Percentiles rank a stretch among this genome's conserved stretches.
Conservation (phyloP, 345 rosid species). For the Adansonia digitata region DNA sequence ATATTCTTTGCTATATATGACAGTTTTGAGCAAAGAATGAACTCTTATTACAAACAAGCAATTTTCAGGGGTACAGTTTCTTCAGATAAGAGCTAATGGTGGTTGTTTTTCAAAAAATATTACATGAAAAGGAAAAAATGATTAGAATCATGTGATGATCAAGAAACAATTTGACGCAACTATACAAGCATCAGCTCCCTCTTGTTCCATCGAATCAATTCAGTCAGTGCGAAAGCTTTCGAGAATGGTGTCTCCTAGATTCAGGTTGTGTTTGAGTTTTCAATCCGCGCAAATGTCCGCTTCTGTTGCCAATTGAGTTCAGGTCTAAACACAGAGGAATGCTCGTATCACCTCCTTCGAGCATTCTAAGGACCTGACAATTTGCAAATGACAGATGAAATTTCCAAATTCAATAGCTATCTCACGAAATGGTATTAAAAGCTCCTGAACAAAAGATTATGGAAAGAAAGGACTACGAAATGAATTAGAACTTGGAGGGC, state of each 20-base stretch:
- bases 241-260: slow-evolving; percentile 34
- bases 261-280: slow-evolving; percentile 25
- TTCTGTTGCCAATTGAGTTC: slow-evolving; percentile 51
- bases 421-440: background rate
- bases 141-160: background rate
- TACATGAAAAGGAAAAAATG: background rate
- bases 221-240: slow-evolving; percentile 38
- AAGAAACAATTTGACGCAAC: background rate
- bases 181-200: background rate
- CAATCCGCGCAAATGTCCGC: slow-evolving; percentile 49
- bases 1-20: background rate
- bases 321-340: slow-evolving; percentile 41
- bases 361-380: slow-evolving; percentile 33
- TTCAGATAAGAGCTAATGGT: background rate
- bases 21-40: background rate
- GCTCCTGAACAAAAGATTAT: background rate
- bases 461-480: background rate
- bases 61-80: background rate
- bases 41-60: background rate
- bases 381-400: background rate
- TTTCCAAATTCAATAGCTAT: background rate
- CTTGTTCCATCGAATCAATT: background rate
- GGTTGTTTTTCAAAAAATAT: background rate
- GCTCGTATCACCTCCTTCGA: slow-evolving; percentile 48
- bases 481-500: background rate